Base-by-base conservation (phyloP, 2,329 filamentous ascomycete species). In the Cadophora sp. region DNA sequence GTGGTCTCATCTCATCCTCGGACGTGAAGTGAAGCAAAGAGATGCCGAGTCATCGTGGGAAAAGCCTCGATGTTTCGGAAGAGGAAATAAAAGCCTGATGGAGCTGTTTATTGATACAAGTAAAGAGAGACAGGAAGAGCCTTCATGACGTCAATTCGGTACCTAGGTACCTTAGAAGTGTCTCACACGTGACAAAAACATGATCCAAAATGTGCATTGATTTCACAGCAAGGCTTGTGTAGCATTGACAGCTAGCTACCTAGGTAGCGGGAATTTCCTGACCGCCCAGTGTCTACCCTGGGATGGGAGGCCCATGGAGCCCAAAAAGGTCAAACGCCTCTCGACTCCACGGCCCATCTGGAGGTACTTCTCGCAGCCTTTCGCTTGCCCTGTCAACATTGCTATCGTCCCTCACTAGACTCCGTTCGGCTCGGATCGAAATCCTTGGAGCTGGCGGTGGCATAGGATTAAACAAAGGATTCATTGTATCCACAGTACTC, bases 321-420 rank as follows among this genome's bases (percentile, higher is more conserved):
- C 72, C 75, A 68, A 79, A 76, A n/a, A 79, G 69, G 71, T 79
- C 78, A 61, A 76, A 76, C 4, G 76, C 73, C 68, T 79, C 77
- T 43, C 75, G 71, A 68, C 77, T 78, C 78, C 78, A 79, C 5
- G 78, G 74, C 1, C 77, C 76, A 11, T 43, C 61, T 33, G 30
- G 9, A 16, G 62, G 24, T 6, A 30, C 61, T 55, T 64, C 62
- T 51, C 51, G 55, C 13, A 41, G 36, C 8, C 22, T 33, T 48
- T 39, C 36, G 2, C n/a, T 24, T 51, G 56, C 30, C 36, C 45
- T 48, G 58, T 47, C 51, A 53, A 50, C 61, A 56, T 43, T 43
- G 50, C 50, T 5, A 27, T 65, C 47, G 39, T 45, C 64, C 53
- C 66, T 33, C 6, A 59, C 14, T 22, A 36, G 22, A 24, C 22